Percentiles rank a stretch among this genome's conserved stretches.
Conservation (phyloP, 2,329 filamentous ascomycete species). For the Phialophora chinensis region DNA sequence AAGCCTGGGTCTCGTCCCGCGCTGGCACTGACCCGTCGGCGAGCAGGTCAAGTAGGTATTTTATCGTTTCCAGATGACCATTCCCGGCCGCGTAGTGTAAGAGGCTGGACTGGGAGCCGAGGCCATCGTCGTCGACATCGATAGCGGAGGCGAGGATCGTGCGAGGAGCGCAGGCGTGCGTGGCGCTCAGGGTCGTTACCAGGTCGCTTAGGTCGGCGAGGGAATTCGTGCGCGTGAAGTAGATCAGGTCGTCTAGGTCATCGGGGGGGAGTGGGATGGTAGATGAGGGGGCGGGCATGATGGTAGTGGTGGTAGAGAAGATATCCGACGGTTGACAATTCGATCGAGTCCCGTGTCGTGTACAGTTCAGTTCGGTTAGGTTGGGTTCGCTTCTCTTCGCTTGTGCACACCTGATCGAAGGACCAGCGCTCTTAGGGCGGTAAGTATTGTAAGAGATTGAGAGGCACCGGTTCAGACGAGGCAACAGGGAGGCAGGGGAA, state of each 20-base stretch:
- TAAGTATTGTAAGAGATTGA: too few relatives aligned
- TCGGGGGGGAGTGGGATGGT: background rate
- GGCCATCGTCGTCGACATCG: slow-evolving; percentile 72
- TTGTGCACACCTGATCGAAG: too few relatives aligned
- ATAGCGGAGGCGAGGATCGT: slow-evolving; percentile 72
- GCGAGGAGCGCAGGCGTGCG: slow-evolving; percentile 65
- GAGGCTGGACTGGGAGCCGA: slow-evolving; percentile 52
- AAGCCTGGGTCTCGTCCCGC: slow-evolving; percentile 27
- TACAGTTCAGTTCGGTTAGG: too few relatives aligned
- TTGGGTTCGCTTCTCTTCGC: too few relatives aligned
- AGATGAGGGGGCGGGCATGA: background rate
- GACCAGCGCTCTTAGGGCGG: too few relatives aligned
- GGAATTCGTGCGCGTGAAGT: background rate
- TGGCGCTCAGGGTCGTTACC: slow-evolving; percentile 65
- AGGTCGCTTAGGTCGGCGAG: slow-evolving; percentile 41
- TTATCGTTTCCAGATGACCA: slow-evolving; percentile 73
- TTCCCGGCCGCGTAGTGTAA: slow-evolving; percentile 95
- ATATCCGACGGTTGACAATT: background rate
- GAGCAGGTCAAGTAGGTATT: slow-evolving; percentile 35
- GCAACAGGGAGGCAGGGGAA: too few relatives aligned
- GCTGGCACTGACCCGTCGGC: background rate
- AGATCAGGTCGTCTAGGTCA: background rate
- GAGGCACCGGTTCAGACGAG: too few relatives aligned
- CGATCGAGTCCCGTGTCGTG: too few relatives aligned
- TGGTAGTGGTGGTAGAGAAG: background rate